Evolutionary conservation across 2,329 filamentous ascomycete genomes (phyloP), one percentile per base, ranked within the genome.

Genomic region (Aspergillus ochraceoroseus): DNA sequence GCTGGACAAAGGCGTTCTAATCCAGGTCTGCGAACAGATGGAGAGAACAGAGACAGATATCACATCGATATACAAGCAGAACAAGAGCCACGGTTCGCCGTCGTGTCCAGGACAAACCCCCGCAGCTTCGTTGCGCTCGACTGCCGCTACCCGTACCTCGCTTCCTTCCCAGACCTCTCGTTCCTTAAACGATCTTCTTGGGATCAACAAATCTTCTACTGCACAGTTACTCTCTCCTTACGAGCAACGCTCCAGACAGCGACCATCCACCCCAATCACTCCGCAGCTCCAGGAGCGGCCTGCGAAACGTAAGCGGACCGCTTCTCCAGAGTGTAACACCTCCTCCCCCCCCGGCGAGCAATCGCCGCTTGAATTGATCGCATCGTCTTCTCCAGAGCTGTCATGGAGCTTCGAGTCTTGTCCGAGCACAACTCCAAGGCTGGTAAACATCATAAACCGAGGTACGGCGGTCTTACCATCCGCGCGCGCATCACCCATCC

Each of bases 1-100:
- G 41, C 70, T 95, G 37, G 87, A 95, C 52, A 83, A 82, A 32
- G 79, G 79, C 1, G 76, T 85, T 18, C 74, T 94, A 43, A 83
- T 95, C 7, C 81, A 95, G 63, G 86, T 95, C 2, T 77, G 77
- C 15, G 87, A 95, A 42, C 77, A 75, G 26, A 70, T 85, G n/a
- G 85, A 82, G 5, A 76, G 73, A 22, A 80, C 76, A 2, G 76
- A 90, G 51, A 88, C 90, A 35, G 87, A 95, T 55, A 62, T 95
- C 17, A 80, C 83, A 0, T 80, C 82, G 18, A 64, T 95, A 18
- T 67, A 92, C 31, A 82, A 85, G 47, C 88, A 83, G 63, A 77
- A 78, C 7, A 80, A 76, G 52, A 52, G 46, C 47, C 54, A 49
- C 40, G 48, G 37, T 44, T 64, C 53, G 38, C 59, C 52, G 44